Base-by-base conservation (phyloP, 2,329 filamentous ascomycete genomes). In the Colletotrichum sp. region DNA sequence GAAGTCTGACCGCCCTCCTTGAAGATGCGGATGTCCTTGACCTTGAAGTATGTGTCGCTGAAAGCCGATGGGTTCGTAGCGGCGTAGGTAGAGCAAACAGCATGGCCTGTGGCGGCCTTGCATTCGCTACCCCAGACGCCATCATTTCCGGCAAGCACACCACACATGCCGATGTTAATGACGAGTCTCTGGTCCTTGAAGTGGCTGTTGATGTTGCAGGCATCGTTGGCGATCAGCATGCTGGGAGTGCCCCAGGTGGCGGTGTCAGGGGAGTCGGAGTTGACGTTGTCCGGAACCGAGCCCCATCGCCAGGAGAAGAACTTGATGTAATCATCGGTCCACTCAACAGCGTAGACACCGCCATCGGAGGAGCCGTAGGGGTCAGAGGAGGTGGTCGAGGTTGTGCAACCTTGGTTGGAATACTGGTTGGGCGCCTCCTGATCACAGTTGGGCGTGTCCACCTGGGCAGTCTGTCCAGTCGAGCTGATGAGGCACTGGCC, bases 101-200 rank as follows among this genome's bases (percentile, higher is more conserved):
- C 69, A 65, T 80, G 79, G 21, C 76, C 73, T 18, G 83, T 82
- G 48, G 68, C 63, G 24, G 65, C 60, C 18, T 64, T 24, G 77
- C 85, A 86, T 16, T 72, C 57, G 26, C 80, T 70, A 63, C 77
- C 78, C 81, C 83, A 85, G 68, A 81, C 77, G 30, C 76, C 71
- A 14, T 74, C 63, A 68, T 80, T 80, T 71, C 83, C 92, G 3
- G 93, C 93, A 87, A 93, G 94, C 79, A 92, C 90, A 24, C 94
- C 95, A 83, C 95, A 96, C 83, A 96, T 94, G 55, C 92, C 83
- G 60, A 94, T 95, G 86, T 95, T 92, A 79, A 96, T 90, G 71
- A 95, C 91, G 76, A 98, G 90, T 79, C 92, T 90, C 87, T 96
- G 90, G 80, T 92, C 86, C 76, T 85, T 86, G 83, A 97, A 94